phyloP scores from a whole-genome alignment of 129 eudicot species.

The Artemisia tridentata region DNA sequence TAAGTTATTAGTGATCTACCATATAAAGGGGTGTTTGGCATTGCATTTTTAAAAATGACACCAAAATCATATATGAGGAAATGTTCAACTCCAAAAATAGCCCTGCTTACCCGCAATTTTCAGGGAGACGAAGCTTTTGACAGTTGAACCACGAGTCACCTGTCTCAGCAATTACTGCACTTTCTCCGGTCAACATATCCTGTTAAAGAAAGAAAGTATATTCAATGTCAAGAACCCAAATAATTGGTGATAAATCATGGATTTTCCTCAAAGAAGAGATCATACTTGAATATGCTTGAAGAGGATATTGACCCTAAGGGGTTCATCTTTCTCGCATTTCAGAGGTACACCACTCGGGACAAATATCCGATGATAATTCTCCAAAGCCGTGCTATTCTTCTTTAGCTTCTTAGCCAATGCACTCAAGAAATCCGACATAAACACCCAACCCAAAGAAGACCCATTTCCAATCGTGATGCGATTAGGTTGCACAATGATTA shows the following conservation, averaged over 20 bases:
- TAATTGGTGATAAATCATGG: not conserved
- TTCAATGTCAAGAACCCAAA: not conserved
- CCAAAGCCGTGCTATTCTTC: slow-evolving; percentile 67
- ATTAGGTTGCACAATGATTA: slow-evolving; percentile 64
- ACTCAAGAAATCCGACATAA: slow-evolving; percentile 73
- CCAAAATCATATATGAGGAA: not conserved
- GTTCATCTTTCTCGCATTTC: slow-evolving; percentile 51
- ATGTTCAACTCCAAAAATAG: not conserved
- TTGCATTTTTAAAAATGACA: too few species aligned
- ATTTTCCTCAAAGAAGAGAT: not conserved
- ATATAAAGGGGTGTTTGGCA: not conserved
- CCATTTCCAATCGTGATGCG: slow-evolving; percentile 77
- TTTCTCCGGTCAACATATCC: slow-evolving; percentile 71
- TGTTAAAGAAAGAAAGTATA: slow-evolving; percentile 29
- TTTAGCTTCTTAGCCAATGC: slow-evolving; percentile 70
- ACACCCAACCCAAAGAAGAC: slow-evolving; percentile 85
- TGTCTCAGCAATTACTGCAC: slow-evolving; percentile 87
- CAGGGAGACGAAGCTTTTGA: slow-evolving; percentile 82
- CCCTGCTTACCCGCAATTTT: slow-evolving; percentile 64
- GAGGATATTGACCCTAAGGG: slow-evolving; percentile 72
- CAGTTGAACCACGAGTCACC: slow-evolving; percentile 98
- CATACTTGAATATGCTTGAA: slow-evolving; percentile 88
- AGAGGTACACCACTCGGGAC: slow-evolving; percentile 71
- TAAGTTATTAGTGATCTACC: not conserved
- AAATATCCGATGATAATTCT: slow-evolving; percentile 66